Evolutionary conservation across 768 basidiomycete genomes (phyloP), one percentile per base, ranked within the genome.

Genomic region (Favolaschia claudopus): DNA sequence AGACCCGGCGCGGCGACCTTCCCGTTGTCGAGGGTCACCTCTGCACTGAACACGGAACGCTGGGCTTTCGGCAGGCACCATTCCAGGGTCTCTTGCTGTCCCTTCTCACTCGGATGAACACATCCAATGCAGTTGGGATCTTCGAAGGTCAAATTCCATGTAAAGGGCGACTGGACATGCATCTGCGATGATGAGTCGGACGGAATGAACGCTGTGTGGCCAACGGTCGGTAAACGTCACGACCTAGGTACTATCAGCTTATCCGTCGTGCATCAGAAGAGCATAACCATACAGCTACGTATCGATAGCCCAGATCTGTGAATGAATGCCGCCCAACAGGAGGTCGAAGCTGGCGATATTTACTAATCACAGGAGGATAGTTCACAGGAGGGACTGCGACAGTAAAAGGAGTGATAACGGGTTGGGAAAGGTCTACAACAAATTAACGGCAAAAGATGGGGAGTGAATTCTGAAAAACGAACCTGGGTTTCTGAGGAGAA

Each of bases 1-100:
- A n/a, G n/a, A n/a, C n/a, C n/a, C n/a, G n/a, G n/a, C n/a, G n/a
- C n/a, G n/a, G n/a, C 27, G 12, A 52, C 15, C 6, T 38, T 37
- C 32, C 57, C 57, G 2, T 51, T 36, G 7, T 60, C 44, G 5
- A 60, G 58, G 12, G 22, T 28, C 9, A 58, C 24, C 15, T 58
- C 57, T 28, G 33, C 49, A 7, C 51, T 6, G n/a, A 51, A 60
- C 15, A 14, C 24, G 15, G 58, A 46, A 2, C 49, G 51, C 13
- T 52, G 20, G 5, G 33, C 34, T 52, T 51, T 32, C n/a, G 58
- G 58, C 2, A 60, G 36, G 19, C 58, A 60, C 24, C n/a, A 37
- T 15, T 60, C 51, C 9, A 46, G 15, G 14, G 17, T 37, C 3
- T 49, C 46, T 0, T 17, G 27, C 22, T 20, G 34, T 15, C 38